Evolutionary conservation across 257 asterid species (phyloP), one percentile per base, ranked within the genome.

Genomic region (Ilex asprella): DNA sequence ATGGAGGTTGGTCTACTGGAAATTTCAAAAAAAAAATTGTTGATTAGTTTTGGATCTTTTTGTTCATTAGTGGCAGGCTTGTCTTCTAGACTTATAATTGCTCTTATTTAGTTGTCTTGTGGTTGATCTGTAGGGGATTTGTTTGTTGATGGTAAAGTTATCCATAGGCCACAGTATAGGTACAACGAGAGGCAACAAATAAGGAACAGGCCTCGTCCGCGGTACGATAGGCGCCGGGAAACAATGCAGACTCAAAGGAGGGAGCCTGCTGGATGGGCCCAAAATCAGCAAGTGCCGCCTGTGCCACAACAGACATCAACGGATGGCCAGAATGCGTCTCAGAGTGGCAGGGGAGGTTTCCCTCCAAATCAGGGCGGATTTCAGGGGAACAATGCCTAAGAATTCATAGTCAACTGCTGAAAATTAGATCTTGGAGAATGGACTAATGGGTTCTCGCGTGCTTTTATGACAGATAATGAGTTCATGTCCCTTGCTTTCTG

Each of bases 201-300:
- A 16, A 78, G 84, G 64, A 68, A 64, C 55, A 76, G 86, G 66
- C 89, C 94, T 31, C 94, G 96, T 27, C 96, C 96, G 46, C 78
- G 97, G 2, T 79, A 85, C 27, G 94, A 91, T 56, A 82, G 89
- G 61, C 95, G 95, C 51, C 72, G 89, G 13, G 95, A 91, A 57
- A 80, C 95, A 43, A 79, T 87, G 95, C 93, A 74, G 67, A 91
- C 82, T 11, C 81, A 78, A 55, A 79, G 86, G 75, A 76, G 78
- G 64, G 85, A 74, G 49, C 77, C 87, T 39, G 59, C 39, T 35
- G 70, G 30, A 3, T 62, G 73, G 81, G 55, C 74, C 10, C 30
- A 59, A 3, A 72, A 68, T 62, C 71, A 75, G 35, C 78, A 68
- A 72, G 31, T 59, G 69, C 27, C 62, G 5, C 66, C 76, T 12